Evolutionary conservation across 192 early-diverging fungal species (phyloP), one percentile per base, ranked within the genome.

Genomic region (Funneliformis mosseae): DNA sequence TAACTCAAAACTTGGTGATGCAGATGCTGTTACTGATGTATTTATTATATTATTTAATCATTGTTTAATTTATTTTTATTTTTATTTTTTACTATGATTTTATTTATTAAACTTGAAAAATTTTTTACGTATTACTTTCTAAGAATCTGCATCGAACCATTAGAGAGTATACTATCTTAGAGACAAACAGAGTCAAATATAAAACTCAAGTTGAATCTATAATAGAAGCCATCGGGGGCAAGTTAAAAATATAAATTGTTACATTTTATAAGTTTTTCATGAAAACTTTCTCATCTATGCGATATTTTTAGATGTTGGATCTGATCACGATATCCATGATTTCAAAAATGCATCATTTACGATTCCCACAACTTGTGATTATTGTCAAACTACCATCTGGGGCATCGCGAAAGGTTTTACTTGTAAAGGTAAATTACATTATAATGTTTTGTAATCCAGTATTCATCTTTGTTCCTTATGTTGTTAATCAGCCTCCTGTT

Each of bases 361-460:
- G 3, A 92, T 94, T 55, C 94, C 93, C 18, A 93, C 93, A 1
- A 87, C 89, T 0, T 95, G 94, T 78, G 91, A 93, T 68, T 91
- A 91, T 28, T 95, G 94, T 72, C 87, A 89, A 41, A 88, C 87
- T 38, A 92, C 88, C 3, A 93, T 95, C 71, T 95, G 94, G 94
- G 94, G 94, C 2, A 87, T 94, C 9, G 87, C 89, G 28, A 94
- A 93, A 76, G 94, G 91, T 23, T 80, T 93, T 11, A 87, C 90
- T 16, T 94, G 93, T 74, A 89, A 83, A 84, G 89, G 87, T 88
- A 78, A 43, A 46, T 74, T 10, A 33, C 8, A 9, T 62, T 14
- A 21, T 62, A 27, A 27, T 61, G n/a, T 9, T 70, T 43, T n/a
- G 16, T 3, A 28, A 66, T 66, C 7, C 28, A 8, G 12, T 2